Base-by-base conservation (phyloP, 768 basidiomycete species). In the Leucogyrophana mollusca region DNA sequence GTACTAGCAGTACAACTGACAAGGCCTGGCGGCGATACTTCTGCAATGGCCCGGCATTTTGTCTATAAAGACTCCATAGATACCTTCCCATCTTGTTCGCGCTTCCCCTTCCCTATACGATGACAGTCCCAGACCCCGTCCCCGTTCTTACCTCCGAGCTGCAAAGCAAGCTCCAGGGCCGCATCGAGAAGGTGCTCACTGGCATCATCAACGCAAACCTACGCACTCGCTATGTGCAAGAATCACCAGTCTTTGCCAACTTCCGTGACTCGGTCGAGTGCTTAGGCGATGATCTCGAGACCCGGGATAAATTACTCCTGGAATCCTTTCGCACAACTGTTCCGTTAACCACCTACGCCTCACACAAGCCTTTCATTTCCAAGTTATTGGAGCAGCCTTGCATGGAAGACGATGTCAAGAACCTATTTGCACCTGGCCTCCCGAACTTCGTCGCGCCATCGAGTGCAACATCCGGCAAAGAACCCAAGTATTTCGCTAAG, bases 361-460 rank as follows among this genome's bases (percentile, higher is more conserved):
- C 52, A 4, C 60, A 57, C 14, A 34, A 37, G 4, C 55, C 58
- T 2, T 49, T 51, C 17, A 4, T 56, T 8, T 37, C 34, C 30
- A 32, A 22, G 10, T 33, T 33, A n/a, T 20, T 16, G 14, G 4
- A 43, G 3, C 25, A 43, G 17, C 30, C 25, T 17, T 8, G 20
- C 18, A n/a, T n/a, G n/a, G 42, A 14, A 43, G 25, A 14, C 20
- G 34, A 36, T 17, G 9, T 57, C 16, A 21, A 30, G 18, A 14
- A 59, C 23, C 21, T 55, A 6, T 43, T 58, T 25, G 41, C 56
- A 1, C 56, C 53, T 0, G 59, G 58, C 23, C 5, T 59, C 1
- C 59, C 58, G n/a, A 52, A 57, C 34, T 57, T 16, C 21, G 38
- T 59, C 2, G 35, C 16, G 5, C 18, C n/a, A 17, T 60, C 58